A percentile compares a stretch with the other conserved stretches of the same genome.
phyloP scores from a whole-genome alignment of 2,329 filamentous ascomycete species.

The Claviceps cyperi region DNA sequence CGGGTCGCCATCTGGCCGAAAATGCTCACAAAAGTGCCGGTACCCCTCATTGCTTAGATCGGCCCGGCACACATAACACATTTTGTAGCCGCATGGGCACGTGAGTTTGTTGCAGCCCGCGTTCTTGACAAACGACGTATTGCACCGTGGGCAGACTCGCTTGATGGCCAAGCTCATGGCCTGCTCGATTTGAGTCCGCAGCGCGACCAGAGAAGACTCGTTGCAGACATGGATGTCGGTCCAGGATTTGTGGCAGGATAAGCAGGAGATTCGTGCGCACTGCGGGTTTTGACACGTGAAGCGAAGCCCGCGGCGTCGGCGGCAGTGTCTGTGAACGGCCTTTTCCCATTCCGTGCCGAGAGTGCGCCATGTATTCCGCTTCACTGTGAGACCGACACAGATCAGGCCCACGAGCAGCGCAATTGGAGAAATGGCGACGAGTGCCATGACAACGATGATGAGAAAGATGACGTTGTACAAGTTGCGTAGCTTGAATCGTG shows the following conservation, averaged over 20 bases:
- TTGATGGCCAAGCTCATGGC: conserved; percentile 91
- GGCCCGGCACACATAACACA: conserved; percentile 93
- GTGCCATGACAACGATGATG: conserved; percentile 34
- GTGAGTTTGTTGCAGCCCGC: conserved; percentile 94
- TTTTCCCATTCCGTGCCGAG: conserved; percentile 34
- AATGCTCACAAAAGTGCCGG: conserved; percentile 91
- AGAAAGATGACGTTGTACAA: conserved; percentile 35
- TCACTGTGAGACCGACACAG: conserved; percentile 29
- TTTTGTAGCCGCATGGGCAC: conserved; percentile 88
- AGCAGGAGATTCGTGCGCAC: conserved; percentile 61
- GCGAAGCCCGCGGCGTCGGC: conserved; percentile 55
- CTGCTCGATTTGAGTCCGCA: conserved; percentile 81
- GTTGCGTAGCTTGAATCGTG: conserved; percentile 41
- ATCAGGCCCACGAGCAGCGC: conserved; percentile 32
- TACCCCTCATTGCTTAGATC: conserved; percentile 66
- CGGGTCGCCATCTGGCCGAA: conserved; percentile 63
- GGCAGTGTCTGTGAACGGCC: conserved; percentile 52
- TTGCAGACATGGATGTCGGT: conserved; percentile 80
- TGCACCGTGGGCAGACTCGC: conserved; percentile 83
- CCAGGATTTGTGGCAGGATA: conserved; percentile 73
- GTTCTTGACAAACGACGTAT: conserved; percentile 82
- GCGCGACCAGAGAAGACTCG: conserved; percentile 64
- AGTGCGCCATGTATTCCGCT: conserved; percentile 26
- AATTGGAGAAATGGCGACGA: conserved; percentile 42
- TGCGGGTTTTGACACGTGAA: conserved; percentile 61